These are phyloP conservation scores for Candida mesenterica DNA, from an alignment of 1,139 yeast species.

Conservation along the genomic window DNA sequence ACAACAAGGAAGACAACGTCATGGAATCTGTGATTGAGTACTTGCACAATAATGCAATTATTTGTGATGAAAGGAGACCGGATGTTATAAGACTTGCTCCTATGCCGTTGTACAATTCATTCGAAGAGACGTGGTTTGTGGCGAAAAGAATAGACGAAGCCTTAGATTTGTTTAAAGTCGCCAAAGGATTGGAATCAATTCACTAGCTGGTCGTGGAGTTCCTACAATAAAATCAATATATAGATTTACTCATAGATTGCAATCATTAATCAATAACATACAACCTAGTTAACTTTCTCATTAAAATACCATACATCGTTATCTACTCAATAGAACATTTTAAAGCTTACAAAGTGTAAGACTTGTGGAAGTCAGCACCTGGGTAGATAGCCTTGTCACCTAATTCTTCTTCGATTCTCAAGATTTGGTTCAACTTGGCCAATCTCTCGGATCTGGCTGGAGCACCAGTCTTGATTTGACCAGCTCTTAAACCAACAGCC, in stretches of 20 bases:
- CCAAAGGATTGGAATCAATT: no score
- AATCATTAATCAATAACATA: no score
- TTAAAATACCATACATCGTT: conserved; percentile 6
- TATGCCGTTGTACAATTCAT: conserved; percentile 76
- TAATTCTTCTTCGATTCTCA: conserved; percentile 96
- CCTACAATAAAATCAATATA: no score
- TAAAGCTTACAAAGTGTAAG: conserved; percentile 18
- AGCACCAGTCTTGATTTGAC: conserved; percentile 99
- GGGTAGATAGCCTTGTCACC: conserved; percentile 95
- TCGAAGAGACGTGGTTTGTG: conserved; percentile 56
- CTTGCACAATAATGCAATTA: conserved; percentile 58
- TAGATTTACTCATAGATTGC: no score
- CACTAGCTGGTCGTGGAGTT: no score
- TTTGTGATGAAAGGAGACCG: conserved; percentile 89
- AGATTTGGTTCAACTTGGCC: conserved; percentile 94
- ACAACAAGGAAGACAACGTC: conserved; percentile 35
- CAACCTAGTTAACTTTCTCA: not conserved
- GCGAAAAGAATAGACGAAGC: conserved; percentile 46
- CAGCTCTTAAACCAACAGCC: conserved; percentile 93
- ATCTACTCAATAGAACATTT: conserved; percentile 9
- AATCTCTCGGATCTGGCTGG: conserved; percentile 99
- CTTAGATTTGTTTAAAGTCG: conserved; percentile 2
- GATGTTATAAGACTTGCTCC: conserved; percentile 86
- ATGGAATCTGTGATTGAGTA: conserved; percentile 63
- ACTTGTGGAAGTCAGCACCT: conserved; percentile 77